Conservation (phyloP, 1,284 basidiomycete species). For the Fomes fomentarius region DNA sequence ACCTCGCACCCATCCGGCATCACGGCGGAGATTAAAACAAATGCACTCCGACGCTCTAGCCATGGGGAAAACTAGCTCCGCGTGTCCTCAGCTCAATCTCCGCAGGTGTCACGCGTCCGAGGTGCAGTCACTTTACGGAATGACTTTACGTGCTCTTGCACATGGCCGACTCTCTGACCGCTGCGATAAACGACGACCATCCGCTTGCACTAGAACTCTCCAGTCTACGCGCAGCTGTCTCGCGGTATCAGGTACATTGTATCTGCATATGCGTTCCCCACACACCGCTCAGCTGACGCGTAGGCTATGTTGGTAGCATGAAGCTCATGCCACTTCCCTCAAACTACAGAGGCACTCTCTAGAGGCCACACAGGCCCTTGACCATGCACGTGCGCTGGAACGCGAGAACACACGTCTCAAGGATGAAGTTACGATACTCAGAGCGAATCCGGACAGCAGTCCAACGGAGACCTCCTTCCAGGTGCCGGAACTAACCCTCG, state of each 20-base stretch:
- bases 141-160: slow-evolving; percentile 22
- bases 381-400: slow-evolving; percentile 53
- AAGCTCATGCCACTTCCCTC: slow-evolving; percentile 63
- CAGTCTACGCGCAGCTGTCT: slow-evolving; percentile 64
- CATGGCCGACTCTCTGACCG: slow-evolving; percentile 20
- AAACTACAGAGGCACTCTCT: slow-evolving; percentile 67
- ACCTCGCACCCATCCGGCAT: not conserved
- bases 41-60: not conserved
- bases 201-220: slow-evolving; percentile 68
- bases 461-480: slow-evolving; percentile 51
- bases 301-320: slow-evolving; percentile 52
- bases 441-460: slow-evolving; percentile 49
- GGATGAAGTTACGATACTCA: slow-evolving; percentile 55
- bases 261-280: slow-evolving; percentile 10
- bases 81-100: not conserved
- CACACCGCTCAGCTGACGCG: slow-evolving; percentile 31
- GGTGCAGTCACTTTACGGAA: not conserved
- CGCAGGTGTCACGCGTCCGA: not conserved
- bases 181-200: slow-evolving; percentile 48
- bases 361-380: slow-evolving; percentile 50
- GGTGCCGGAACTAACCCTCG: slow-evolving; percentile 64
- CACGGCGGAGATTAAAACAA: not conserved
- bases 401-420: slow-evolving; percentile 57
- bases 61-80: not conserved
- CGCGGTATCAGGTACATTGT: slow-evolving; percentile 63